Percentiles rank a stretch among this genome's conserved stretches.
Evolutionary conservation across 495 filamentous ascomycete genomes (phyloP).

Genomic region (Tuber borchii): DNA sequence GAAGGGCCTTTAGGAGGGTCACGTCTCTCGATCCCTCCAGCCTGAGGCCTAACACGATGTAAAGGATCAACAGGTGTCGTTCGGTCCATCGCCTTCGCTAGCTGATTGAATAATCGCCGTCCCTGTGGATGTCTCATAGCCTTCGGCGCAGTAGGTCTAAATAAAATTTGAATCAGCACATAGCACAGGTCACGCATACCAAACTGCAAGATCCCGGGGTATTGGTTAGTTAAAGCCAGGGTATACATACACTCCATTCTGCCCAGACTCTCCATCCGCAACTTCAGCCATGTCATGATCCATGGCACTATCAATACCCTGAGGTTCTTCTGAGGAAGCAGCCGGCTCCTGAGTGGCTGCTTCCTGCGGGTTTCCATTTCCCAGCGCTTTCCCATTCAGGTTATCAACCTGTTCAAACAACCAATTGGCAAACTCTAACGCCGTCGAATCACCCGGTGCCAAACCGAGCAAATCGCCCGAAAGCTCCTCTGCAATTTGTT

Average conservation of each 20-base stretch:
- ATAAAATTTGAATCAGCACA: conserved; percentile 25
- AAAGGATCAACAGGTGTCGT: conserved; percentile 58
- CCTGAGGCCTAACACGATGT: conserved; percentile 70
- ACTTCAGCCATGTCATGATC: conserved; percentile 70
- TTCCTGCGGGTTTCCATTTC: conserved; percentile 49
- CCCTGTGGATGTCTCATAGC: conserved; percentile 73
- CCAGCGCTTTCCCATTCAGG: conserved; percentile 49
- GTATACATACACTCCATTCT: conserved; percentile 62
- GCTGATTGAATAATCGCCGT: conserved; percentile 77
- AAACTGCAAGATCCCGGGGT: conserved; percentile 10
- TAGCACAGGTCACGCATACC: conserved; percentile 5
- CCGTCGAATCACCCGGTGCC: conserved; percentile 71
- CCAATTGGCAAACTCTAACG: conserved; percentile 80
- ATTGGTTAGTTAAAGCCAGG: background rate
- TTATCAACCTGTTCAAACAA: conserved; percentile 74
- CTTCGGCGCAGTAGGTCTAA: conserved; percentile 86
- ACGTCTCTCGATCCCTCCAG: conserved; percentile 65
- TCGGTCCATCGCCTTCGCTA: conserved; percentile 81
- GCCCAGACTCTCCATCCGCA: conserved; percentile 42
- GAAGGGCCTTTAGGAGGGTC: conserved; percentile 64
- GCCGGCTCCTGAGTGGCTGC: conserved; percentile 28
- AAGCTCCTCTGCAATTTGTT: conserved; percentile 81
- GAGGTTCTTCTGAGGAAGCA: conserved; percentile 29
- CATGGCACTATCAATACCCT: conserved; percentile 21
- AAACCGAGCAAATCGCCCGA: conserved; percentile 81